phyloP scores from a whole-genome alignment of 2,329 filamentous ascomycete genomes.

The Neurospora sp. region DNA sequence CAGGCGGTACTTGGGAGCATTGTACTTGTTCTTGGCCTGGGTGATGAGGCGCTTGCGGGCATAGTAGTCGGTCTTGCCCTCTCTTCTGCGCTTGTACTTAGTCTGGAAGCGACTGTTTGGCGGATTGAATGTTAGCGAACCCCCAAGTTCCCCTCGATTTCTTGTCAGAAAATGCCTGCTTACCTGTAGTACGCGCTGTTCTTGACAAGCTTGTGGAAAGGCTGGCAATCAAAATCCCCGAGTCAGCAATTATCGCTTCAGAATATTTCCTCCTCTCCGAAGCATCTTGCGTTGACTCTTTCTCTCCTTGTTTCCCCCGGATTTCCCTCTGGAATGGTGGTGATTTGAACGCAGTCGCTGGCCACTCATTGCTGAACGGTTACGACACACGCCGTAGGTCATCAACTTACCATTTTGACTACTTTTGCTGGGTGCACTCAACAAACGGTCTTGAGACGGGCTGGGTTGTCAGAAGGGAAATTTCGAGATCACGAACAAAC shows the following conservation, averaged over 20 bases:
- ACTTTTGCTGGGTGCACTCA: constrained; percentile 34
- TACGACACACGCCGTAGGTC: not conserved
- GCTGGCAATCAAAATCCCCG: constrained; percentile 55
- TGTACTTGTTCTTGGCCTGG: constrained; percentile 99
- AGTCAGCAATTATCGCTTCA: constrained; percentile 99
- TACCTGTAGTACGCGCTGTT: constrained; percentile 98
- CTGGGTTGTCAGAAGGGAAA: constrained; percentile 19
- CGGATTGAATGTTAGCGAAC: constrained; percentile 6
- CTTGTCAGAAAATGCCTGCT: constrained; percentile 29
- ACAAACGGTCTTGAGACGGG: constrained; percentile 21
- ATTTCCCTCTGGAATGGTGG: not conserved
- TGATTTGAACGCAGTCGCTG: not conserved
- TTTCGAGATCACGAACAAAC: constrained; percentile 18
- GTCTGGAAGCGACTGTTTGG: constrained; percentile 84
- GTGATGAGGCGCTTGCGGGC: constrained; percentile 98
- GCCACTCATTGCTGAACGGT: not conserved
- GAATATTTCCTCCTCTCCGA: constrained; percentile 61
- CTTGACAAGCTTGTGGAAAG: constrained; percentile 93
- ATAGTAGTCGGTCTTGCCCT: constrained; percentile 99
- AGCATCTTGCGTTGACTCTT: constrained; percentile 97
- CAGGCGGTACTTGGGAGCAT: constrained; percentile 98
- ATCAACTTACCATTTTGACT: constrained; percentile 60
- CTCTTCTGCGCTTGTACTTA: constrained; percentile 96
- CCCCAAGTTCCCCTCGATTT: not conserved
- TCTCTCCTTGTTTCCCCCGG: constrained; percentile 21